phyloP scores from a whole-genome alignment of 805 yeast species.

The Candida stauntonica region DNA sequence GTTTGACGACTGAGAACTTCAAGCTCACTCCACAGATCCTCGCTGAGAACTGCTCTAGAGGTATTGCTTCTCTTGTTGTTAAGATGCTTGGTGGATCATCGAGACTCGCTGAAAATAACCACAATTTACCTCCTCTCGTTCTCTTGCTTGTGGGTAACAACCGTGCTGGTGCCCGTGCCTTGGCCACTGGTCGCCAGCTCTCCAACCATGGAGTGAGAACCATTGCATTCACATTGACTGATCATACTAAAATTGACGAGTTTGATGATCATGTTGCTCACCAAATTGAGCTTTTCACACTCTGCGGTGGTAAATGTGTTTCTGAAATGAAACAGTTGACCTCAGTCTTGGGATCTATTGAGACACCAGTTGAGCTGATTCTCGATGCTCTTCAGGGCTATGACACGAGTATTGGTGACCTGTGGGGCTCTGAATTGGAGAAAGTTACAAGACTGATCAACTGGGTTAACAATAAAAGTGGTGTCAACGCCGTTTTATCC shows the following conservation, averaged over 20 bases:
- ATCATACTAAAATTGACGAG: constrained; percentile 17
- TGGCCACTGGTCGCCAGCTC: constrained; percentile 76
- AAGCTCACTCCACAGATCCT: constrained; percentile 42
- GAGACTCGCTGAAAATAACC: constrained; percentile 61
- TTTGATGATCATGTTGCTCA: constrained; percentile 31
- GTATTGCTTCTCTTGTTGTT: constrained; percentile 55
- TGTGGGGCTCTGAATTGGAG: constrained; percentile 37
- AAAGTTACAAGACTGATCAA: constrained; percentile 42
- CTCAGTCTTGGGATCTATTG: constrained; percentile 40
- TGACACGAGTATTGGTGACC: constrained; percentile 62
- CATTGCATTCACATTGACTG: constrained; percentile 30
- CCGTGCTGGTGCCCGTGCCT: constrained; percentile 67
- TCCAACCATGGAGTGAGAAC: constrained; percentile 71
- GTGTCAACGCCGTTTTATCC: constrained; percentile 44
- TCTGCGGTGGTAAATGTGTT: constrained; percentile 63
- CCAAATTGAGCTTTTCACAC: constrained; percentile 53
- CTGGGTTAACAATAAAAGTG: constrained; percentile 60
- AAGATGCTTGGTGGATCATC: constrained; percentile 65
- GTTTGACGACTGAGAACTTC: constrained; percentile 50
- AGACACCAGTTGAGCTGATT: constrained; percentile 73
- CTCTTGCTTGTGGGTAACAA: constrained; percentile 70
- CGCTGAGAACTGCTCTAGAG: constrained; percentile 66
- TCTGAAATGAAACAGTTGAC: constrained; percentile 32
- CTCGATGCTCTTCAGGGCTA: constrained; percentile 85
- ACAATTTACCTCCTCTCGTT: constrained; percentile 76